These are phyloP conservation scores for Paratrypanosoma confusum DNA, from an alignment of 208 protist genomes.

Conservation along the genomic window DNA sequence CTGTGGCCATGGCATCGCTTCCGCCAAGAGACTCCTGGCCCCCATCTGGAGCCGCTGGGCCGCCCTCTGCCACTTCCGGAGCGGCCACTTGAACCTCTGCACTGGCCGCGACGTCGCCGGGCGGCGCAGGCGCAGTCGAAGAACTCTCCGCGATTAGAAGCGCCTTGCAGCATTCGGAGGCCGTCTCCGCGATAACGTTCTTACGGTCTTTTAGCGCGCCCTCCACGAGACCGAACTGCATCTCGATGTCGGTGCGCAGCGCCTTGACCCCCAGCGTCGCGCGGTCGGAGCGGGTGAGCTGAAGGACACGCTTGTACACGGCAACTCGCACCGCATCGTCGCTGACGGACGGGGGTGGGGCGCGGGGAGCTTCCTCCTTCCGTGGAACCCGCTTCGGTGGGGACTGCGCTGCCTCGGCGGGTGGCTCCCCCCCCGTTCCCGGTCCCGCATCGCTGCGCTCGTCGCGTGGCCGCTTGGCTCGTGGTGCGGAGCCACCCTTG, in stretches of 20 bases:
- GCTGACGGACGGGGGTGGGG: slow-evolving; percentile 9
- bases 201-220: slow-evolving; percentile 40
- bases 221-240: slow-evolving; percentile 21
- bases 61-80: too few relatives aligned
- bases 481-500: too few relatives aligned
- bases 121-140: too few relatives aligned
- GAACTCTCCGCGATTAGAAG: slow-evolving; percentile 51
- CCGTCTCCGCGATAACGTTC: slow-evolving; percentile 46
- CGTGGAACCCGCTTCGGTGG: slow-evolving; percentile 2
- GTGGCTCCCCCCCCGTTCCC: background rate
- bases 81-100: too few relatives aligned
- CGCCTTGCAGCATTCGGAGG: slow-evolving; percentile 50
- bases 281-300: slow-evolving; percentile 35
- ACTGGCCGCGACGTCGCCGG: too few relatives aligned
- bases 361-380: background rate
- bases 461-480: too few relatives aligned
- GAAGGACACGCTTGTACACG: slow-evolving; percentile 55
- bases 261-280: slow-evolving; percentile 40
- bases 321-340: slow-evolving; percentile 53
- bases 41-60: too few relatives aligned
- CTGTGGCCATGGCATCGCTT: too few relatives aligned
- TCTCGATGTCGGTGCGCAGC: slow-evolving; percentile 48
- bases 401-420: background rate
- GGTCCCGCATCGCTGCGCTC: background rate
- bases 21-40: too few relatives aligned